A percentile compares a stretch with the other conserved stretches of the same genome.
These are phyloP conservation scores for Aspergillus steynii DNA, from an alignment of 495 filamentous ascomycete genomes.

Conservation along the genomic window DNA sequence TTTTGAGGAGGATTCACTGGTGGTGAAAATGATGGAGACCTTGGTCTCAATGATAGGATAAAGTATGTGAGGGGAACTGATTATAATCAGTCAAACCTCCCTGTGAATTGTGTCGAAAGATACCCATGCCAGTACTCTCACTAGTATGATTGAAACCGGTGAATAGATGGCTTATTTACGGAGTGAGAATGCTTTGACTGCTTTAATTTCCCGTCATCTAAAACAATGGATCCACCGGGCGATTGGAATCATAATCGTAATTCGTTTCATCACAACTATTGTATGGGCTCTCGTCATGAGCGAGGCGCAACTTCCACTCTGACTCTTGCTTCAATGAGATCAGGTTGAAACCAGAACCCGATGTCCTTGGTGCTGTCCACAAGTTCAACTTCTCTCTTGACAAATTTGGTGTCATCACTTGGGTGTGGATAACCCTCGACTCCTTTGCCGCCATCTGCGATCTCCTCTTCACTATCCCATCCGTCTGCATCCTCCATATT, in stretches of 20 bases:
- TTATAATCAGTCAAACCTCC: too few species aligned
- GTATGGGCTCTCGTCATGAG: not conserved
- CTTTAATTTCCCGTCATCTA: too few species aligned
- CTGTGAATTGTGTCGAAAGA: too few species aligned
- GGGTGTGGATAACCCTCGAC: not conserved
- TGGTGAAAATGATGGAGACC: too few species aligned
- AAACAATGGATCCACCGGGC: too few species aligned
- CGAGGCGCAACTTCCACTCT: conserved; percentile 54
- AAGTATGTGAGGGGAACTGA: too few species aligned
- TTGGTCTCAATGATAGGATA: too few species aligned
- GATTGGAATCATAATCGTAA: not conserved
- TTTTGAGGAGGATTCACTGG: too few species aligned
- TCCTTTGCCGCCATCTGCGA: conserved; percentile 18
- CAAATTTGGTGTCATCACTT: conserved; percentile 45
- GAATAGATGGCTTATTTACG: too few species aligned
- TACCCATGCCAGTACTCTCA: too few species aligned
- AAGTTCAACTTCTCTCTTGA: conserved; percentile 76
- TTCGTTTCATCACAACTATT: not conserved
- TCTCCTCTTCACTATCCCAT: conserved; percentile 59
- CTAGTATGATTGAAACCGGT: too few species aligned
- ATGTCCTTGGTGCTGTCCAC: conserved; percentile 78
- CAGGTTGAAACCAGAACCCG: conserved; percentile 77
- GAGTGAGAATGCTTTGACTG: too few species aligned
- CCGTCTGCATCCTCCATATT: conserved; percentile 61
- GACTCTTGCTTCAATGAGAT: conserved; percentile 58